These are phyloP conservation scores for Cladosporium sp. DNA, from an alignment of 2,329 filamentous ascomycete genomes.

Conservation along the genomic window DNA sequence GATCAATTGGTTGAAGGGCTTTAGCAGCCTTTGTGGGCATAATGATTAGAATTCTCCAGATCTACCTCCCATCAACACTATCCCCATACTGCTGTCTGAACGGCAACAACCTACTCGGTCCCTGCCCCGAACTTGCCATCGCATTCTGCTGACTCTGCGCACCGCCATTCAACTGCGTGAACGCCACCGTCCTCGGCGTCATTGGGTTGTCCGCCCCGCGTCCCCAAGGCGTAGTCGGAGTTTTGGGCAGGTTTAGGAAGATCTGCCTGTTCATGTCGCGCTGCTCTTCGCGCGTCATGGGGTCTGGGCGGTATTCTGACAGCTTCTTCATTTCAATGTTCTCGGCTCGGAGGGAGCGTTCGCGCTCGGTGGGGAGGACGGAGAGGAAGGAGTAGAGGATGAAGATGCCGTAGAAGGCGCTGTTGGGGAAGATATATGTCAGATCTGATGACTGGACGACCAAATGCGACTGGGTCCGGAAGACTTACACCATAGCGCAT, in stretches of 20 bases:
- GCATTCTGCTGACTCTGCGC: neutral
- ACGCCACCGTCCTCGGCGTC: slow-evolving; percentile 65
- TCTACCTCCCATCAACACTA: slow-evolving; percentile 4
- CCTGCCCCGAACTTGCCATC: neutral
- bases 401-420: slow-evolving; percentile 58
- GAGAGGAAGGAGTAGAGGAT: slow-evolving; percentile 57
- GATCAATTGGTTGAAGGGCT: too few species aligned
- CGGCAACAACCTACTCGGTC: slow-evolving; percentile 11
- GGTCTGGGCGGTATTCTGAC: slow-evolving; percentile 42
- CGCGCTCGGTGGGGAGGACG: slow-evolving; percentile 40
- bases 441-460: neutral
- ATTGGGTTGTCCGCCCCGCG: slow-evolving; percentile 36
- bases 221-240: slow-evolving; percentile 43
- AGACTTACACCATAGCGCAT: slow-evolving; percentile 63
- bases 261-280: slow-evolving; percentile 54
- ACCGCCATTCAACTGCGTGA: slow-evolving; percentile 52
- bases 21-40: too few species aligned
- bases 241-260: slow-evolving; percentile 36
- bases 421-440: slow-evolving; percentile 29
- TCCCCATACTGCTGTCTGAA: slow-evolving; percentile 11
- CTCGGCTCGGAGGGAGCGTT: slow-evolving; percentile 27
- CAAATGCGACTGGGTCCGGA: too few species aligned
- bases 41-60: neutral
- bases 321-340: slow-evolving; percentile 50
- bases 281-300: slow-evolving; percentile 42